These are phyloP conservation scores for Cladosporium sp. DNA, from an alignment of 2,329 filamentous ascomycete genomes.

Conservation along the genomic window DNA sequence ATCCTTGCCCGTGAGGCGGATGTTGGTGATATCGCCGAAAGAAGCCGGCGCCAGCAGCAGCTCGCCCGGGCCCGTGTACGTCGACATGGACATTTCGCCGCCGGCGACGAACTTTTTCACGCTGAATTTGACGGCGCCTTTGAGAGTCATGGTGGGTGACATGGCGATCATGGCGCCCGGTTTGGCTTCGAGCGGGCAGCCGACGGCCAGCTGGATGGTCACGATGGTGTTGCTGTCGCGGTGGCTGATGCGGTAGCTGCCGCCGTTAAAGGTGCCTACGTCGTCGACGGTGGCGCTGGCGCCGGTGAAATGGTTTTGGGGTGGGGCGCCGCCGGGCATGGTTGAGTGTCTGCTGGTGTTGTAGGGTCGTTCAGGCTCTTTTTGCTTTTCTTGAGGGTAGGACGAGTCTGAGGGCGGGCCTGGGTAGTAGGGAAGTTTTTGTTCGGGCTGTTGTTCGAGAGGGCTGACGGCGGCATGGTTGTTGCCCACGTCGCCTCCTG, in stretches of 20 bases:
- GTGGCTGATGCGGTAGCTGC: conserved; percentile 89
- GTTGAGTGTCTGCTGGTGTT: conserved; percentile 27
- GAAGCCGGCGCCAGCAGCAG: conserved; percentile 74
- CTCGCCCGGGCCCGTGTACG: conserved; percentile 86
- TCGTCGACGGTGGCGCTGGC: conserved; percentile 65
- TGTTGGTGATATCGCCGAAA: conserved; percentile 79
- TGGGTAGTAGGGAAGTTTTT: conserved; percentile 33
- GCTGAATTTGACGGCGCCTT: conserved; percentile 77
- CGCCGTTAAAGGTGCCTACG: conserved; percentile 94
- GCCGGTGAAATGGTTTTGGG: conserved; percentile 59
- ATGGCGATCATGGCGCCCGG: conserved; percentile 93
- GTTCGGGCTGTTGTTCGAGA: conserved; percentile 21
- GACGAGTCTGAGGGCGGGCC: conserved; percentile 30
- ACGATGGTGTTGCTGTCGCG: conserved; percentile 85
- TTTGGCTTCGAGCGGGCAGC: conserved; percentile 75
- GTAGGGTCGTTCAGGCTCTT: conserved; percentile 24
- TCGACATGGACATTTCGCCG: conserved; percentile 73
- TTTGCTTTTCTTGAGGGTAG: conserved; percentile 31
- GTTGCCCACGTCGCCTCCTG: conserved; percentile 25
- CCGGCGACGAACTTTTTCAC: conserved; percentile 87
- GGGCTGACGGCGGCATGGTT: conserved; percentile 15
- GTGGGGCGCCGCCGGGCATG: conserved; percentile 36
- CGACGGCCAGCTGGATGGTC: conserved; percentile 84
- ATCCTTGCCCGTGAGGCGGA: conserved; percentile 68
- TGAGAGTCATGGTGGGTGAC: conserved; percentile 81